A percentile compares a stretch with the other conserved stretches of the same genome.
These are phyloP conservation scores for Penicillium sp. DNA, from an alignment of 2,329 filamentous ascomycete genomes.

Conservation along the genomic window DNA sequence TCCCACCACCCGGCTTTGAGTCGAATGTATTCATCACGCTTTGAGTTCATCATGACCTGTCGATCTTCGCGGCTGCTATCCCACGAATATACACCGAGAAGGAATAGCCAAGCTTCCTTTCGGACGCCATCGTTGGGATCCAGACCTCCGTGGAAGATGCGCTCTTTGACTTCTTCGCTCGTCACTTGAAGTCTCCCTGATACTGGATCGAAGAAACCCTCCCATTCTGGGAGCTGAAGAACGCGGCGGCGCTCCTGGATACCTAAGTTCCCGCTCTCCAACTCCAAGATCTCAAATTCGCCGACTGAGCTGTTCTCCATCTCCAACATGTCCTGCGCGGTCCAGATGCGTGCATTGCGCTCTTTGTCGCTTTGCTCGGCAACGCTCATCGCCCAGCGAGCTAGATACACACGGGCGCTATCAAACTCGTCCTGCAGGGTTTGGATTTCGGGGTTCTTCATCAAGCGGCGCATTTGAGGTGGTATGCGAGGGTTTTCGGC, in stretches of 20 bases:
- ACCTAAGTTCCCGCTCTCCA: conserved; percentile 71
- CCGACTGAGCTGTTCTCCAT: conserved; percentile 94
- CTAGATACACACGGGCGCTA: conserved; percentile 89
- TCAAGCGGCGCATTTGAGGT: conserved; percentile 78
- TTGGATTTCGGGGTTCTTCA: conserved; percentile 92
- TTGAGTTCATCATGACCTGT: conserved; percentile 76
- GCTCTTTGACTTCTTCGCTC: conserved; percentile 89
- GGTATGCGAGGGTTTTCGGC: conserved; percentile 89
- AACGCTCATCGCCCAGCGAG: conserved; percentile 97
- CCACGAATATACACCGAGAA: conserved; percentile 92
- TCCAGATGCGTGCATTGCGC: conserved; percentile 84
- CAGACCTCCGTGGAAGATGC: conserved; percentile 93
- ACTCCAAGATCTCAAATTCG: conserved; percentile 90
- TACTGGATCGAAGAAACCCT: conserved; percentile 77
- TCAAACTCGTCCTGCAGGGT: conserved; percentile 97
- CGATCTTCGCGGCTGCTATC: conserved; percentile 85
- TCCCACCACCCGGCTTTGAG: conserved; percentile 98
- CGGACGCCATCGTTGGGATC: conserved; percentile 86
- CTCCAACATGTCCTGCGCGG: conserved; percentile 85
- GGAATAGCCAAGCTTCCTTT: conserved; percentile 95
- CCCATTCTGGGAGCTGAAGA: conserved; percentile 84
- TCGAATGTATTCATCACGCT: conserved; percentile 90
- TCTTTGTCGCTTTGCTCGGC: conserved; percentile 95
- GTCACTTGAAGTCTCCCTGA: conserved; percentile 78
- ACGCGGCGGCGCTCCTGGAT: conserved; percentile 75